phyloP scores from a whole-genome alignment of 768 basidiomycete species.

The Suillus ampliporus region DNA sequence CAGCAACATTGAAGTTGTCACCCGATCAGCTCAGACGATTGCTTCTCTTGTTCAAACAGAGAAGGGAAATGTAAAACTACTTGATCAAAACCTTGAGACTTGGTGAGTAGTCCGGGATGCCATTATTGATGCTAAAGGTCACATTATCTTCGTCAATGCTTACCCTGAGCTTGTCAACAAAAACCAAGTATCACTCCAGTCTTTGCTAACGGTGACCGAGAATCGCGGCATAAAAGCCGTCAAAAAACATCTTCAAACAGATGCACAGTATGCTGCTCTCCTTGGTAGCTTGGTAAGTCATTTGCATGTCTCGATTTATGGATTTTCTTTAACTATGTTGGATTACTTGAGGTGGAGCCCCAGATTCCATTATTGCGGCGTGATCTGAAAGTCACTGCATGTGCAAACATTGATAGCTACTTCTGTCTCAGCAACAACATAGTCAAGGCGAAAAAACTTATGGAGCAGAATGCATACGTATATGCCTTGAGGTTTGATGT shows the following conservation, averaged over 20 bases:
- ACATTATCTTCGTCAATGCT: neutral
- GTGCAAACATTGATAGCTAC: neutral
- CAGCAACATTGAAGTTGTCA: neutral
- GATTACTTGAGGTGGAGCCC: neutral
- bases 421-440: neutral
- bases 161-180: neutral
- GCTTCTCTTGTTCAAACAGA: neutral
- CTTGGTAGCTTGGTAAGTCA: neutral
- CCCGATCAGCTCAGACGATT: too few species aligned
- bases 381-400: neutral
- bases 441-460: neutral
- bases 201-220: neutral
- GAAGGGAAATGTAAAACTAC: neutral
- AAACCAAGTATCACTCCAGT: neutral
- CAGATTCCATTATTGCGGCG: neutral
- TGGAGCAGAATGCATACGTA: neutral
- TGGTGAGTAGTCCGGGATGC: neutral
- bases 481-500: neutral
- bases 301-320: neutral
- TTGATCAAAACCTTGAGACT: neutral
- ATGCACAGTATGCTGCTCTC: neutral
- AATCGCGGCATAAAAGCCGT: neutral
- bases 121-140: neutral
- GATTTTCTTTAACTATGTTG: neutral
- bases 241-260: neutral